These are phyloP conservation scores for Mycena kentingensis DNA, from an alignment of 768 basidiomycete genomes.

Conservation along the genomic window DNA sequence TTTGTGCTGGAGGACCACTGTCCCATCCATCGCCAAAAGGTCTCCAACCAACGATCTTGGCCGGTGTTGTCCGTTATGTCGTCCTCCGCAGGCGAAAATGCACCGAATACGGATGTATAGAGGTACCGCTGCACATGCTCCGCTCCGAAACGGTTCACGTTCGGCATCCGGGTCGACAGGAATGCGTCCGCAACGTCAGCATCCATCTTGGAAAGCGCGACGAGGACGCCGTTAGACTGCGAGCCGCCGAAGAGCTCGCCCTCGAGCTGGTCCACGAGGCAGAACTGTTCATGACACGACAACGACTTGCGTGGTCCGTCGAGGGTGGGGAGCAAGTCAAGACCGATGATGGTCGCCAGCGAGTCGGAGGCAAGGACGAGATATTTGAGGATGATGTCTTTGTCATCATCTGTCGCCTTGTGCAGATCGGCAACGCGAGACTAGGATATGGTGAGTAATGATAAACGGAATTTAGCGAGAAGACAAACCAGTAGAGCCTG, in stretches of 20 bases:
- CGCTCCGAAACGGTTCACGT: constrained; percentile 6
- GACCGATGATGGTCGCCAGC: constrained; percentile 8
- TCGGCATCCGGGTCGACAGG: constrained; percentile 4
- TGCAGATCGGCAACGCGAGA: neutral
- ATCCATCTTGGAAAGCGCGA: constrained; percentile 13
- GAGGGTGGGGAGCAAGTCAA: constrained; percentile 21
- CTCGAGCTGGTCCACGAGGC: constrained; percentile 15
- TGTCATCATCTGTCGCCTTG: neutral
- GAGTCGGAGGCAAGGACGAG: constrained; percentile 12
- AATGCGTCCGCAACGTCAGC: neutral
- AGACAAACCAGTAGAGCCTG: constrained; percentile 9
- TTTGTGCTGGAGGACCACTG: too few species aligned
- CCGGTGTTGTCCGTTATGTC: constrained; percentile 8
- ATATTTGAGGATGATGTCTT: constrained; percentile 18
- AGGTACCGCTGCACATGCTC: constrained; percentile 21
- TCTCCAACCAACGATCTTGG: constrained; percentile 23
- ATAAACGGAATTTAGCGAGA: too few species aligned
- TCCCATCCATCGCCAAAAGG: constrained; percentile 31
- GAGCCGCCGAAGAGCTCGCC: constrained; percentile 16
- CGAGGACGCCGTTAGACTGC: constrained; percentile 7
- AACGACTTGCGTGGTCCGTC: constrained; percentile 15
- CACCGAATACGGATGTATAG: constrained; percentile 3
- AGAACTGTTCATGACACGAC: neutral
- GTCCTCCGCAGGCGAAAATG: constrained; percentile 16
- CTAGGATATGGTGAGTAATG: constrained; percentile 7